A percentile compares a stretch with the other conserved stretches of the same genome.
Evolutionary conservation across 2,329 filamentous ascomycete species (phyloP).

Genomic region (Aspergillus latus): DNA sequence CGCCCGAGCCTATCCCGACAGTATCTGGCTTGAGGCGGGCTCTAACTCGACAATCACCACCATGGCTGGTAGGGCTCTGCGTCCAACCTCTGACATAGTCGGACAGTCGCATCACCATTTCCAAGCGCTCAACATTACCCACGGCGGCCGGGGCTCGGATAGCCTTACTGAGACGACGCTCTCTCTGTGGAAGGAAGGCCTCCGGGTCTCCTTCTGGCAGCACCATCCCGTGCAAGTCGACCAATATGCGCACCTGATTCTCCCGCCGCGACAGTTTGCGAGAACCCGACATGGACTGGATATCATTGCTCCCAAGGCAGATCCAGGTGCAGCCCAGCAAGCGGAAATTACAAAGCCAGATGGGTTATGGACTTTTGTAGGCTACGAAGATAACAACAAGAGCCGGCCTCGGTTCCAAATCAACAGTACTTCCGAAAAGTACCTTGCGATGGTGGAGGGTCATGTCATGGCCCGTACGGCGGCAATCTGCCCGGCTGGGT

Average conservation of each 20-base stretch:
- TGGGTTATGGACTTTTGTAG: constrained; percentile 4
- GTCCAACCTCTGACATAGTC: not conserved
- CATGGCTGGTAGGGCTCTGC: constrained; percentile 33
- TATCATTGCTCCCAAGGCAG: constrained; percentile 21
- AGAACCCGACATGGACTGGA: constrained; percentile 24
- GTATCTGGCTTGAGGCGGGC: constrained; percentile 47
- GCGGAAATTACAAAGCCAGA: constrained; percentile 28
- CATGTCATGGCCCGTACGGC: constrained; percentile 45
- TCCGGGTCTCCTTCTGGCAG: constrained; percentile 41
- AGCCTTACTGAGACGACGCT: constrained; percentile 29
- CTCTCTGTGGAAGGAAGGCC: constrained; percentile 44
- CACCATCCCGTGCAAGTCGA: constrained; percentile 32
- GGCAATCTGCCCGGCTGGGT: constrained; percentile 41
- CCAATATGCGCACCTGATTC: constrained; percentile 26
- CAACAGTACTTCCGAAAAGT: constrained; percentile 41
- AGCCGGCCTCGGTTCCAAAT: constrained; percentile 42
- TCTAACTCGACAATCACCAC: constrained; percentile 32
- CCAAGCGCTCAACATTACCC: constrained; percentile 19
- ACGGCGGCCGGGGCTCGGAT: constrained; percentile 1
- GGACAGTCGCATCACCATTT: constrained; percentile 9
- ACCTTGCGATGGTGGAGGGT: constrained; percentile 33
- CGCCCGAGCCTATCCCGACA: constrained; percentile 24
- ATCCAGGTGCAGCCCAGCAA: not conserved
- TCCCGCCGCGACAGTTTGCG: constrained; percentile 50
- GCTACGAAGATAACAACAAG: constrained; percentile 25